These are phyloP conservation scores for Osmanthus fragrans DNA, from an alignment of 257 asterid species.

Conservation along the genomic window DNA sequence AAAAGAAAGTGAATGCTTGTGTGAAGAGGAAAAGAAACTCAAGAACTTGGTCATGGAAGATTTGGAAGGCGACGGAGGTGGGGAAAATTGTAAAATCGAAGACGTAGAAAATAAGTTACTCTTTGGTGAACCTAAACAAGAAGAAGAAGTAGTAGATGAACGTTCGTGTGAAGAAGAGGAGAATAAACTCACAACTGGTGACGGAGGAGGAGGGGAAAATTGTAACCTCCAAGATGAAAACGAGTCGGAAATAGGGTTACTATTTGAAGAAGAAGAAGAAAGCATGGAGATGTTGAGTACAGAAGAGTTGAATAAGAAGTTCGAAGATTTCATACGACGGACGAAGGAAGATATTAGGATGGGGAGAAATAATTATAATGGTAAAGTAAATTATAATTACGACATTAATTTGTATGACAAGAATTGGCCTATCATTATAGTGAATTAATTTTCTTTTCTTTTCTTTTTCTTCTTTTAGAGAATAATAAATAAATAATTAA, in stretches of 20 bases:
- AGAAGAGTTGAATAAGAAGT: slow-evolving; percentile 2
- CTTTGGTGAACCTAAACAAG: neutral
- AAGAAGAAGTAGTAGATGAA: slow-evolving; percentile 14
- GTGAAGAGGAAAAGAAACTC: neutral
- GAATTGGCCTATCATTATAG: neutral
- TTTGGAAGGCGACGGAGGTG: neutral
- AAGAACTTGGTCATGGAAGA: neutral
- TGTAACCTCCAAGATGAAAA: neutral
- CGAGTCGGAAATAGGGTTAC: neutral
- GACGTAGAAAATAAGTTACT: neutral
- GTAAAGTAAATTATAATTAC: neutral
- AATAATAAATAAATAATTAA: too few species aligned
- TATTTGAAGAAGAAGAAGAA: neutral
- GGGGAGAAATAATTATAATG: neutral
- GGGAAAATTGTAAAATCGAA: neutral
- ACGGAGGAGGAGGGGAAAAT: neutral
- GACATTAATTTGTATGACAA: neutral
- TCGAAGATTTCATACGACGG: neutral
- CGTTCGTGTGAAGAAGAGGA: neutral
- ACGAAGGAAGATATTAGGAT: neutral
- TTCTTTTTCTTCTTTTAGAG: neutral
- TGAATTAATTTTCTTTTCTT: neutral
- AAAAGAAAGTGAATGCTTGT: neutral
- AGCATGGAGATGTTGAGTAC: slow-evolving; percentile 28
- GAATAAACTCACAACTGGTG: neutral